Evolutionary conservation across 176 grass and related monocot genomes (phyloP), one percentile per base, ranked within the genome.

Genomic region (Zoysia japonica): DNA sequence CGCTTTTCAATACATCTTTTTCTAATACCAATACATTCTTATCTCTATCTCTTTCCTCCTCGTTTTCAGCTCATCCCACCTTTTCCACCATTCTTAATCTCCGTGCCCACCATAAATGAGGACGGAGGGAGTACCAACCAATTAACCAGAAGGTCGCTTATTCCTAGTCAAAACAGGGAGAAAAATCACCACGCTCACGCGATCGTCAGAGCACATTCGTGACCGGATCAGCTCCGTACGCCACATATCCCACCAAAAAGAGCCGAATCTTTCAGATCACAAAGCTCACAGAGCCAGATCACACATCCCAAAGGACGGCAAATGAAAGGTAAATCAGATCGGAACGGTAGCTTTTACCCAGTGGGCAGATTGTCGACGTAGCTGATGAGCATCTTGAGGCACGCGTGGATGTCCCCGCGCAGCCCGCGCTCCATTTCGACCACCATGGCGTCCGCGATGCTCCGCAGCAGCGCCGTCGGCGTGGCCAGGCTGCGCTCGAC

Each of bases 341-440:
- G 40, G 38, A 67, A 47, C 46, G 10, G 40, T 54, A 40, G 36
- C 13, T 5, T 15, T 83, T 93, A 97, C 94, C 94, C 94, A 36
- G 84, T 89, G 75, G 94, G 94, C 35, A 97, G 88, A 69, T 91
- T 93, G 83, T 97, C 91, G 19, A 97, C 94, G 84, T 97, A 97
- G 84, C 88, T 88, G 54, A 93, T 88, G 66, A 97, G 91, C 94
- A 97, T 97, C 94, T 93, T 97, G 48, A 97, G 82, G 52, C 61
- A 68, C 39, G 74, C 67, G 41, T 88, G 82, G 55, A 61, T 71
- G 68, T 93, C 94, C 47, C 86, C 90, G 71, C 84, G 70, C 65
- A 97, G 91, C 11, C 94, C 94, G 37, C 87, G 90, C 66, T 97
- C 83, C 94, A 97, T 97, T 89, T 97, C 94, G 67, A 69, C 20